Evolutionary conservation across 2,329 filamentous ascomycete species (phyloP).

Genomic region (Penicillium sp.): DNA sequence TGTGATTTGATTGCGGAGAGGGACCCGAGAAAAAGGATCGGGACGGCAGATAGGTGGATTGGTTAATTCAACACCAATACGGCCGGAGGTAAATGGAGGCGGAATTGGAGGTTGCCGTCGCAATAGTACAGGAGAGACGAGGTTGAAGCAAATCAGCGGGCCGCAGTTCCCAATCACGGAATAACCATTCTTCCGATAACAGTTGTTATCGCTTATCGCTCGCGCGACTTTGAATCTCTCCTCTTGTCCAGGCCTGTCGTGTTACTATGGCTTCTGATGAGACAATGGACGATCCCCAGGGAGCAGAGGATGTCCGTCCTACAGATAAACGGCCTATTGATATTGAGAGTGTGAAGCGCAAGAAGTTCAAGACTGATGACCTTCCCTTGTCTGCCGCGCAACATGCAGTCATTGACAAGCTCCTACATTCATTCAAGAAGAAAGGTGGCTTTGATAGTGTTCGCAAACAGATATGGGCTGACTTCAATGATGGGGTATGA

Average conservation of each 20-base stretch:
- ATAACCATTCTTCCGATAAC: slow-evolving; percentile 14
- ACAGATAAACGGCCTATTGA: slow-evolving; percentile 33
- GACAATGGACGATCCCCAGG: slow-evolving; percentile 35
- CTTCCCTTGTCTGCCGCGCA: slow-evolving; percentile 59
- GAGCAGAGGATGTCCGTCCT: slow-evolving; percentile 29
- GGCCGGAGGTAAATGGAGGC: slow-evolving; percentile 17
- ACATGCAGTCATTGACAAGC: slow-evolving; percentile 57
- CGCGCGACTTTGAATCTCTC: slow-evolving; percentile 17
- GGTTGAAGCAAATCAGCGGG: slow-evolving; percentile 37
- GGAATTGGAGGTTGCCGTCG: slow-evolving; percentile 23
- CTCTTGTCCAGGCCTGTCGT: slow-evolving; percentile 16
- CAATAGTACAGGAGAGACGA: slow-evolving; percentile 26
- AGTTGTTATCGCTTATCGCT: slow-evolving; percentile 22
- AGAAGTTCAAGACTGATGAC: slow-evolving; percentile 60
- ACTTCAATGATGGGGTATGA: slow-evolving; percentile 56
- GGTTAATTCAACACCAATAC: slow-evolving; percentile 12
- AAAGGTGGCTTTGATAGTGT: slow-evolving; percentile 64
- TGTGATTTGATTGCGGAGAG: slow-evolving; percentile 3
- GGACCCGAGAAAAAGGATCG: slow-evolving; percentile 2
- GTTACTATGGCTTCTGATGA: slow-evolving; percentile 7
- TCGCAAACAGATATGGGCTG: slow-evolving; percentile 59
- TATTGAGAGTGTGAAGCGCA: slow-evolving; percentile 36
- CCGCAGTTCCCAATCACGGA: slow-evolving; percentile 35
- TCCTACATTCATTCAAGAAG: slow-evolving; percentile 64
- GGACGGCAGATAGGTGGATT: slow-evolving; percentile 5